A percentile compares a stretch with the other conserved stretches of the same genome.
These are phyloP conservation scores for Trypanosomatidae sp. DNA, from an alignment of 208 protist genomes.

Conservation along the genomic window DNA sequence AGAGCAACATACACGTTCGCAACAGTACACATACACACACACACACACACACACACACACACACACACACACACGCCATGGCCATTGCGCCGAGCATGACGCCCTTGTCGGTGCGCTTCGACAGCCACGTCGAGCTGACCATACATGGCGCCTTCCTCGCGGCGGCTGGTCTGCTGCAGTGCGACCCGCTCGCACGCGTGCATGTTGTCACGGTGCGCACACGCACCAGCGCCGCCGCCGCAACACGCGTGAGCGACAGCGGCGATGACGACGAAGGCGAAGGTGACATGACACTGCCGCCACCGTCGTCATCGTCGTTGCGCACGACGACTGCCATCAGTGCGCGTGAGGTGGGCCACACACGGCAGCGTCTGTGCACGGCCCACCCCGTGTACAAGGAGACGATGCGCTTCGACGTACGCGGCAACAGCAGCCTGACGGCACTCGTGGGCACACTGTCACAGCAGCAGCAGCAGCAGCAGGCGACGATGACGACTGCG, in stretches of 20 bases:
- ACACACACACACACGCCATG: no score
- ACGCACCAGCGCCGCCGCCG: not conserved
- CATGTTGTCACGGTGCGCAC: constrained; percentile 50
- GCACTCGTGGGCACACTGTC: constrained; percentile 8
- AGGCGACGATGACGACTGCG: no score
- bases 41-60: no score
- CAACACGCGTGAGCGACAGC: not conserved
- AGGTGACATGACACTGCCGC: not conserved
- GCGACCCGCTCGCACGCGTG: constrained; percentile 53
- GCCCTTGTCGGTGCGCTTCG: constrained; percentile 47
- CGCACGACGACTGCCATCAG: constrained; percentile 12
- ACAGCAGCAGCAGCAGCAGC: no score
- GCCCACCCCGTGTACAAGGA: constrained; percentile 30
- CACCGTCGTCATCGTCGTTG: no score
- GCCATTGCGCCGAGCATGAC: no score
- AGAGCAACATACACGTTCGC: no score
- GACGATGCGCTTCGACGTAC: constrained; percentile 24
- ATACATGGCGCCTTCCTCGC: constrained; percentile 62
- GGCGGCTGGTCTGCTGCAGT: constrained; percentile 53
- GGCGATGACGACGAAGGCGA: not conserved
- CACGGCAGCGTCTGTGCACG: constrained; percentile 30
- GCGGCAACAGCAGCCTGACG: constrained; percentile 21
- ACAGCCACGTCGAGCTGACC: constrained; percentile 48
- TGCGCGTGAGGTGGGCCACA: constrained; percentile 21
- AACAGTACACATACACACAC: no score